phyloP scores from a whole-genome alignment of 306 rosid genomes.

The Begonia fuchsioides region DNA sequence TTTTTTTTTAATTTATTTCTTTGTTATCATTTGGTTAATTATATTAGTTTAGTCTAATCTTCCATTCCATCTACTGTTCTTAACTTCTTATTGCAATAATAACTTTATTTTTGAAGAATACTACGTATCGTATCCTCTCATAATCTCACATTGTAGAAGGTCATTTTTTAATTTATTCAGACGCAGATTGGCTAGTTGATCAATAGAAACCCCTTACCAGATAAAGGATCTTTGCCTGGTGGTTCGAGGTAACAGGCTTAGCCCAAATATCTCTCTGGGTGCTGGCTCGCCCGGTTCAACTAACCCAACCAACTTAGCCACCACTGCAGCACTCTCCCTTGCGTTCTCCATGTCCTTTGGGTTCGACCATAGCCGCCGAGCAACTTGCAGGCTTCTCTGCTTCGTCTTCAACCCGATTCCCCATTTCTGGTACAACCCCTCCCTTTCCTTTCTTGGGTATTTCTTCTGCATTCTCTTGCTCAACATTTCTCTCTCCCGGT shows the following conservation, averaged over 20 bases:
- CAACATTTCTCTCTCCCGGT: conserved; percentile 68
- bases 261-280: conserved; percentile 40
- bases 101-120: too few relatives aligned
- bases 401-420: conserved; percentile 40
- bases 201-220: conserved; percentile 32
- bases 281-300: conserved; percentile 24
- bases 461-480: conserved; percentile 56
- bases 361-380: conserved; percentile 42
- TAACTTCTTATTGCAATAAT: too few relatives aligned
- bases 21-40: too few relatives aligned
- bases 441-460: conserved; percentile 42
- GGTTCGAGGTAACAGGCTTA: conserved; percentile 34
- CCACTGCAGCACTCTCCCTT: too few relatives aligned
- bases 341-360: conserved; percentile 37
- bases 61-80: too few relatives aligned
- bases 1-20: too few relatives aligned
- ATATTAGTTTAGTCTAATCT: too few relatives aligned
- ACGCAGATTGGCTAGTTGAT: too few relatives aligned
- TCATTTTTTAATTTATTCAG: too few relatives aligned
- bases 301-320: conserved; percentile 57
- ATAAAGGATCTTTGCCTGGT: conserved; percentile 11
- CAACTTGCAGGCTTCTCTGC: conserved; percentile 60
- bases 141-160: too few relatives aligned
- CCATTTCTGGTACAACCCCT: conserved; percentile 53
- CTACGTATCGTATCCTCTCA: too few relatives aligned